Base-by-base conservation (phyloP, 2,329 filamentous ascomycete genomes). In the Xylariaceae sp. region DNA sequence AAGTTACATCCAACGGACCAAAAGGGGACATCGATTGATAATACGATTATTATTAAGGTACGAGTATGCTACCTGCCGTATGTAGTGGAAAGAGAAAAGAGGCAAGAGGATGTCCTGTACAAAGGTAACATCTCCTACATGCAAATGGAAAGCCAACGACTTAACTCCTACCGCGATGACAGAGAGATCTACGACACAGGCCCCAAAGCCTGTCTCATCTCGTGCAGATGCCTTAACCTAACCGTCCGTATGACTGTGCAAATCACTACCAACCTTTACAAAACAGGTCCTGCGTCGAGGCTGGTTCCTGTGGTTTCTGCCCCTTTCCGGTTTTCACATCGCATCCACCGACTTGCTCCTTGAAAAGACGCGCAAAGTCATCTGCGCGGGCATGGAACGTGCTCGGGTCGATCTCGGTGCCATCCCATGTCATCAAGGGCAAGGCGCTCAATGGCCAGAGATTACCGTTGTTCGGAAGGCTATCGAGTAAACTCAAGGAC, bases 291-390 rank as follows among this genome's bases (percentile, higher is more conserved):
- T 76, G 73, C 1, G 83, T 78, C 45, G 75, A 76, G 30, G n/a
- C 74, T 65, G 37, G 59, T 69, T 49, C 61, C 68, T 53, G 54
- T 6, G 68, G 69, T 66, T 67, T 65, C 72, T 67, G 51, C 17
- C 59, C 58, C 53, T 62, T 64, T 68, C 58, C 67, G 70, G 30
- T 69, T 10, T 68, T 57, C 57, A 53, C 4, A 51, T 65, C 71
- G 67, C 91, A 96, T 0, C 82, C 83, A n/a, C 91, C 91, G 11
- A 90, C 80, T 2, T 82, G 76, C 55, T 74, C 73, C 49, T 85
- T 82, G 69, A 94, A 93, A 11, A 76, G 68, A 0, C 73, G 68
- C 3, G 82, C 76, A 67, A 87, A 91, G 4, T 79, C 74, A 0
- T 72, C 61, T 2, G 85, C 81, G 1, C 73, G 72, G 1, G 71